Evolutionary conservation across 805 yeast species (phyloP).

Genomic region (Pichia kluyveri): DNA sequence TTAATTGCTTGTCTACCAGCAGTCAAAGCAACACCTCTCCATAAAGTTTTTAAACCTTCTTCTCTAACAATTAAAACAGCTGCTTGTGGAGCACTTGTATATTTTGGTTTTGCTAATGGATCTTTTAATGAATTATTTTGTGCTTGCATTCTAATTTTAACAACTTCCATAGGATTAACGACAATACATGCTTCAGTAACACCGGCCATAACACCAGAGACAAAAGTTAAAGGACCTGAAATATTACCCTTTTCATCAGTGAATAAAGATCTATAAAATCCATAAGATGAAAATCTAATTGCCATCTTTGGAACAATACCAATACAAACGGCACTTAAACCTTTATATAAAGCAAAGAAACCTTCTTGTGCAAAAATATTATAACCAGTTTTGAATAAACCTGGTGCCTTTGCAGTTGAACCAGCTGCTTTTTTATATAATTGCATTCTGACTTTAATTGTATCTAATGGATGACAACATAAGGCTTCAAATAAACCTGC

Average conservation of each 20-base stretch:
- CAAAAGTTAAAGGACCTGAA: slow-evolving; percentile 65
- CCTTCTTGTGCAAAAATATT: slow-evolving; percentile 74
- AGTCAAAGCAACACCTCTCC: slow-evolving; percentile 91
- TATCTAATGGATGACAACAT: slow-evolving; percentile 96
- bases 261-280: slow-evolving; percentile 68
- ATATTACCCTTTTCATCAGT: slow-evolving; percentile 57
- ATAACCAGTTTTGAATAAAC: slow-evolving; percentile 75
- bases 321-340: slow-evolving; percentile 92
- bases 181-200: slow-evolving; percentile 89
- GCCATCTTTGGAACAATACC: slow-evolving; percentile 99
- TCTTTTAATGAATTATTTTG: slow-evolving; percentile 89
- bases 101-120: slow-evolving; percentile 68
- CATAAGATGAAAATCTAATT: slow-evolving; percentile 89
- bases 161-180: slow-evolving; percentile 97
- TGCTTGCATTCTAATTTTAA: slow-evolving; percentile 91
- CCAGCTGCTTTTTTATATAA: slow-evolving; percentile 59
- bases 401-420: slow-evolving; percentile 56
- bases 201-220: slow-evolving; percentile 97
- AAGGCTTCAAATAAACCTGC: slow-evolving; percentile 98
- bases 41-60: slow-evolving; percentile 83
- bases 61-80: slow-evolving; percentile 74
- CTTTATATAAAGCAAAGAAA: slow-evolving; percentile 81
- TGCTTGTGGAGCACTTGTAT: slow-evolving; percentile 89
- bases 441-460: slow-evolving; percentile 97
- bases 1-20: slow-evolving; percentile 97